phyloP scores from a whole-genome alignment of 306 rosid species.

The Vigna nakashimae region DNA sequence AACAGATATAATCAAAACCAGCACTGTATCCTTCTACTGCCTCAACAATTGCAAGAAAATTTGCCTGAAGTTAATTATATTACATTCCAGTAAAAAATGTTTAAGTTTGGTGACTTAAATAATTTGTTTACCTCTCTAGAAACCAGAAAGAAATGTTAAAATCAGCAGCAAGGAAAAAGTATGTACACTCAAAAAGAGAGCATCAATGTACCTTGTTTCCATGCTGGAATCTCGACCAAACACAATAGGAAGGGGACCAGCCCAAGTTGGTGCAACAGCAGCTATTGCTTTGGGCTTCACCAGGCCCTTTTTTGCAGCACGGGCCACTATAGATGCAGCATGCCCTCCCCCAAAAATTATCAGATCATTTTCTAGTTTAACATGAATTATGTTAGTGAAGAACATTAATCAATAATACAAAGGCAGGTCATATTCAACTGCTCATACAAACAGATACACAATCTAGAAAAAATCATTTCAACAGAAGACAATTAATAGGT shows the following conservation, averaged over 20 bases:
- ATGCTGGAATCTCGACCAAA: constrained; percentile 94
- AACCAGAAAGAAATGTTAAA: constrained; percentile 18
- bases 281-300: constrained; percentile 87
- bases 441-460: constrained; percentile 5
- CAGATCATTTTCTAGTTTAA: constrained; percentile 67
- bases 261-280: constrained; percentile 95
- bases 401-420: constrained; percentile 4
- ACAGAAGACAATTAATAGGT: constrained; percentile 25
- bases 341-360: constrained; percentile 95
- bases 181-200: constrained; percentile 6
- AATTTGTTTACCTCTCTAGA: constrained; percentile 11
- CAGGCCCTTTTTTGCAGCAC: constrained; percentile 83
- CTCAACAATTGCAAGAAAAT: constrained; percentile 13
- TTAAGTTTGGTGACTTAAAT: constrained; percentile 12
- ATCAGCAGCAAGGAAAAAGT: neutral
- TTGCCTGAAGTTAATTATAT: constrained; percentile 14
- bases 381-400: constrained; percentile 39
- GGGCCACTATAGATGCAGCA: constrained; percentile 73
- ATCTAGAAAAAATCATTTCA: constrained; percentile 16
- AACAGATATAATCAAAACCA: constrained; percentile 2
- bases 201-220: constrained; percentile 75
- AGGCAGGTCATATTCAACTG: constrained; percentile 9
- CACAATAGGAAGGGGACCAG: constrained; percentile 97
- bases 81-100: constrained; percentile 3
- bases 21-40: neutral